Evolutionary conservation across 2,329 filamentous ascomycete species (phyloP).

Genomic region (Pseudogymnoascus sp.): DNA sequence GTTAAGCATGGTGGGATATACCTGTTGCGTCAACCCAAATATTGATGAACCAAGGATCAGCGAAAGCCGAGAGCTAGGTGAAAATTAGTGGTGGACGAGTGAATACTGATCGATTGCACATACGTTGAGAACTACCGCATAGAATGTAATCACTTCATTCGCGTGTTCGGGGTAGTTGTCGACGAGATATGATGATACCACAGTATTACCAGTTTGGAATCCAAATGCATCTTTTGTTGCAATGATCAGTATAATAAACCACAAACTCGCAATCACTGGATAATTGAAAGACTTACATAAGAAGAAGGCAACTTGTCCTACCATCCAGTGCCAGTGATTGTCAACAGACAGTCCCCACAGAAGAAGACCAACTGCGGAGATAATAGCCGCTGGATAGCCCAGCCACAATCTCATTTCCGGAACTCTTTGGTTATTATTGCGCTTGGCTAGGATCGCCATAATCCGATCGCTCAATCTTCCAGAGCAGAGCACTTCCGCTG

Average conservation of each 20-base stretch:
- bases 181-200: constrained; percentile 45
- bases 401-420: constrained; percentile 52
- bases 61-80: constrained; percentile 16
- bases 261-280: neutral
- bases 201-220: constrained; percentile 50
- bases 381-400: constrained; percentile 43
- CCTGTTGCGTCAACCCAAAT: constrained; percentile 22
- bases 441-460: constrained; percentile 38
- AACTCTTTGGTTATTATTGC: constrained; percentile 36
- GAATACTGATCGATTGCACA: constrained; percentile 33
- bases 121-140: constrained; percentile 46
- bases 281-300: constrained; percentile 36
- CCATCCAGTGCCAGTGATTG: constrained; percentile 47
- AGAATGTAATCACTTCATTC: constrained; percentile 48
- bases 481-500: constrained; percentile 45
- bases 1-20: neutral
- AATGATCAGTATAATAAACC: constrained; percentile 8
- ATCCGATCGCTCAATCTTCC: constrained; percentile 47
- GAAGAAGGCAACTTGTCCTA: constrained; percentile 49
- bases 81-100: constrained; percentile 19
- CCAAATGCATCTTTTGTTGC: constrained; percentile 40
- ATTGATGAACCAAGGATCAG: constrained; percentile 25
- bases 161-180: constrained; percentile 49
- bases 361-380: constrained; percentile 43
- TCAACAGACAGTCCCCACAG: constrained; percentile 51